Percentiles rank a stretch among this genome's conserved stretches.
These are phyloP conservation scores for Acanthamoeba castellanii DNA, from an alignment of 208 protist genomes.

Conservation along the genomic window DNA sequence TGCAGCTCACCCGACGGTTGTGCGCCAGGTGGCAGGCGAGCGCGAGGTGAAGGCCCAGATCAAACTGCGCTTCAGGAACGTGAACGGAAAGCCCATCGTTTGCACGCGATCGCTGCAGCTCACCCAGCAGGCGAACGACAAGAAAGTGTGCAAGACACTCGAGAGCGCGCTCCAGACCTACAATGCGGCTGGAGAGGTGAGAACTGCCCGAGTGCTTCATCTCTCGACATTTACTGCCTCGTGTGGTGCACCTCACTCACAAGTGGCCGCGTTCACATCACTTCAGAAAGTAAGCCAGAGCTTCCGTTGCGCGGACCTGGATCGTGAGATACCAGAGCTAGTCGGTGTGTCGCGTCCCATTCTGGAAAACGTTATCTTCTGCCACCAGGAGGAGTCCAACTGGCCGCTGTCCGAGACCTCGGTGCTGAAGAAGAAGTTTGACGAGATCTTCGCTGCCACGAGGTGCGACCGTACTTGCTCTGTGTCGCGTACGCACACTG, in stretches of 20 bases:
- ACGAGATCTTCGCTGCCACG: conserved; percentile 98
- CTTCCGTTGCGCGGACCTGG: conserved; percentile 94
- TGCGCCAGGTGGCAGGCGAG: conserved; percentile 92
- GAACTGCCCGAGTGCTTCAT: background rate
- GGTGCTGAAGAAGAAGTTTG: conserved; percentile 98
- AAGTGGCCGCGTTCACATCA: background rate
- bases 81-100: conserved; percentile 83
- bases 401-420: conserved; percentile 96
- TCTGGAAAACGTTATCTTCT: conserved; percentile 97
- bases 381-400: conserved; percentile 97
- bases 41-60: conserved; percentile 98
- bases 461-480: conserved; percentile 79
- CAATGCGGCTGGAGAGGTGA: conserved; percentile 84
- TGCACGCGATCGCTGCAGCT: conserved; percentile 95
- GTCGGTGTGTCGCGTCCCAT: conserved; percentile 98
- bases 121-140: conserved; percentile 91
- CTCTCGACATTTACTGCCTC: background rate
- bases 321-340: conserved; percentile 96
- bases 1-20: background rate
- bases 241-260: background rate
- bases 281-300: conserved; percentile 83
- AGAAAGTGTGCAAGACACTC: conserved; percentile 94
- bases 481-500: too few relatives aligned
- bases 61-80: conserved; percentile 90
- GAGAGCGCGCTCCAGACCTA: conserved; percentile 95